Evolutionary conservation across 139 green algal species (phyloP), one percentile per base, ranked within the genome.

Genomic region (Microglena sp.): DNA sequence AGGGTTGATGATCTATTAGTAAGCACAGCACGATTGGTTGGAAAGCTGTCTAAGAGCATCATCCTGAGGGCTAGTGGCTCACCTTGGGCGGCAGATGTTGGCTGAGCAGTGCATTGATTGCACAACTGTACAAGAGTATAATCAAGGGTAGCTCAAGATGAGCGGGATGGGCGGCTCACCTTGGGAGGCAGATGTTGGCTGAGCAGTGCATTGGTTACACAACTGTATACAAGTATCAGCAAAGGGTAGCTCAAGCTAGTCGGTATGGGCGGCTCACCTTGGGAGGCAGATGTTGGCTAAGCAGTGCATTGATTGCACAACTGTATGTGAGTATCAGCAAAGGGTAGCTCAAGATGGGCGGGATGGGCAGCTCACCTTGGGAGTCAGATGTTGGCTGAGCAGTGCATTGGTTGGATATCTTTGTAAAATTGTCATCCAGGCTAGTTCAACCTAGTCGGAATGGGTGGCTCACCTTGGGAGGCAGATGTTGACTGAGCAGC

Each of bases 401-500:
- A 99, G 85, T 6, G 81, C 79, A 77, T 98, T 99, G 69, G 94
- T 99, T n/a, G n/a, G n/a, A n/a, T n/a, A n/a, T n/a, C n/a, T n/a
- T n/a, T n/a, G n/a, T n/a, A n/a, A n/a, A n/a, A n/a, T n/a, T n/a
- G n/a, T n/a, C n/a, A n/a, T n/a, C n/a, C n/a, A n/a, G n/a, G n/a
- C n/a, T n/a, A n/a, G n/a, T n/a, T n/a, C n/a, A n/a, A n/a, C n/a
- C n/a, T n/a, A n/a, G n/a, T n/a, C n/a, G n/a, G n/a, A n/a, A n/a
- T n/a, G n/a, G n/a, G n/a, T n/a, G n/a, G n/a, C 56, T 28, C 43
- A 86, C 88, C 85, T 99, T 99, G 46, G 94, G 93, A 5, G 94
- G 94, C 60, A 99, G 86, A 77, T 98, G 92, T 57, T 90, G 79
- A 24, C 73, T 88, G 28, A 99, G 81, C 43, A 99, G 85, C 8